Conservation (phyloP, 768 basidiomycete species). For the Suillus subluteus region DNA sequence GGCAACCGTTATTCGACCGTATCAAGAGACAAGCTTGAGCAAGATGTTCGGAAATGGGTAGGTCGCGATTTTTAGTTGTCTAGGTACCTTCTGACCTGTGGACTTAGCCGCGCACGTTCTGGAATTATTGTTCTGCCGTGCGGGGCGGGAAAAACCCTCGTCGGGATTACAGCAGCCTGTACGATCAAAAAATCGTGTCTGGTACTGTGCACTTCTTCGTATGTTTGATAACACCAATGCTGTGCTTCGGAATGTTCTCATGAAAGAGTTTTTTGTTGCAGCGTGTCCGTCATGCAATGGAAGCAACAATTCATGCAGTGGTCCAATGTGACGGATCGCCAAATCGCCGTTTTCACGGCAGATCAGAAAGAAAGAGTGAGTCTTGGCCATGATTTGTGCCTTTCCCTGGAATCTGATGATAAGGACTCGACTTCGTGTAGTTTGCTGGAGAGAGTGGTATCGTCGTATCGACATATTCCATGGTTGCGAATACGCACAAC, state of each 20-base stretch:
- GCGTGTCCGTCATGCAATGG: slow-evolving; percentile 98
- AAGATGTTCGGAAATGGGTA: slow-evolving; percentile 99
- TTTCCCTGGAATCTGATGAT: slow-evolving; percentile 4
- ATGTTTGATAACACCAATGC: slow-evolving; percentile 38
- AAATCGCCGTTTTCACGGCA: slow-evolving; percentile 97
- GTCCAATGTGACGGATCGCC: slow-evolving; percentile 96
- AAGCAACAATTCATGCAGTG: slow-evolving; percentile 97
- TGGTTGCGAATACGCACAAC: slow-evolving; percentile 99
- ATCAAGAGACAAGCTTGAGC: slow-evolving; percentile 96
- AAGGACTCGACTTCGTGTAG: slow-evolving; percentile 42
- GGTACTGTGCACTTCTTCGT: slow-evolving; percentile 98
- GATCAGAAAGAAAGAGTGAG: slow-evolving; percentile 95
- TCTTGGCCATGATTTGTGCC: neutral
- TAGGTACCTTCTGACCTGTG: slow-evolving; percentile 12
- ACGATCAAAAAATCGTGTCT: slow-evolving; percentile 99
- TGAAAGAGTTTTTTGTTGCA: slow-evolving; percentile 30
- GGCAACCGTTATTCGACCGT: slow-evolving; percentile 94
- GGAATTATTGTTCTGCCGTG: slow-evolving; percentile 99
- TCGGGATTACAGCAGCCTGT: slow-evolving; percentile 99
- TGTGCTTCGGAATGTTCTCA: slow-evolving; percentile 3
- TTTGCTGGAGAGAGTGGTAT: slow-evolving; percentile 98
- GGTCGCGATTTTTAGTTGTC: slow-evolving; percentile 2
- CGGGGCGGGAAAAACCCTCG: slow-evolving; percentile 97
- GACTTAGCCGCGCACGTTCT: slow-evolving; percentile 87
- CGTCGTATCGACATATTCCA: slow-evolving; percentile 98